Evolutionary conservation across 192 early-diverging fungal genomes (phyloP), one percentile per base, ranked within the genome.

Genomic region (Spinellus fusiger): DNA sequence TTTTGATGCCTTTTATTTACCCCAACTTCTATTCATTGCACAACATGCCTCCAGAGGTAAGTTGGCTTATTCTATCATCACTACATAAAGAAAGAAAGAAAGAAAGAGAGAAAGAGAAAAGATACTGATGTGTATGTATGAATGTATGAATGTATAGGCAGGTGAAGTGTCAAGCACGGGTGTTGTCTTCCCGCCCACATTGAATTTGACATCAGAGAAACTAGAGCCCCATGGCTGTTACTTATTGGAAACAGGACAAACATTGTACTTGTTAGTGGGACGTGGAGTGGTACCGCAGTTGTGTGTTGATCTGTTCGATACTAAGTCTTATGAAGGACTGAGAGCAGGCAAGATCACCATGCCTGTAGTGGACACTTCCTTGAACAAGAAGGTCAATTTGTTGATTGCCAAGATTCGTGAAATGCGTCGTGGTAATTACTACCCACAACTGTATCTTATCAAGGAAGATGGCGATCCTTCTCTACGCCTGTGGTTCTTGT

Each of bases 401-500:
- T 80, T 98, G 38, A 75, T 98, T 65, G 80, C 79, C 27, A 87
- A 85, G 49, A 71, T 92, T 27, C 82, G 85, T 15, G 77, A 86
- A 49, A 72, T 80, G 63, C 83, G 92, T 37, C 73, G 89, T 57
- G 74, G 82, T 28, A 63, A 90, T 71, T 79, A 82, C 61, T 85
- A 78, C 54, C 92, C 94, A 3, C 78, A 85, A 20, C 63, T 93
- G 20, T 91, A 90, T 68, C 71, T 98, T 38, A 84, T 93, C 51
- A 93, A 93, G 76, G 94, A 98, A 68, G 94, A 98, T 64, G 91
- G 89, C 15, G 93, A 96, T 59, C 84, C 87, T 22, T 77, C 74
- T 5, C 56, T 95, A 59, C 82, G 95, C 5, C 77, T 89, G 76
- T 81, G 82, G 89, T 92, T 96, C 77, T 61, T 91, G 62, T 84